Percentiles rank a stretch among this genome's conserved stretches.
These are phyloP conservation scores for Quercus mongolica DNA, from an alignment of 306 rosid genomes.

Conservation along the genomic window DNA sequence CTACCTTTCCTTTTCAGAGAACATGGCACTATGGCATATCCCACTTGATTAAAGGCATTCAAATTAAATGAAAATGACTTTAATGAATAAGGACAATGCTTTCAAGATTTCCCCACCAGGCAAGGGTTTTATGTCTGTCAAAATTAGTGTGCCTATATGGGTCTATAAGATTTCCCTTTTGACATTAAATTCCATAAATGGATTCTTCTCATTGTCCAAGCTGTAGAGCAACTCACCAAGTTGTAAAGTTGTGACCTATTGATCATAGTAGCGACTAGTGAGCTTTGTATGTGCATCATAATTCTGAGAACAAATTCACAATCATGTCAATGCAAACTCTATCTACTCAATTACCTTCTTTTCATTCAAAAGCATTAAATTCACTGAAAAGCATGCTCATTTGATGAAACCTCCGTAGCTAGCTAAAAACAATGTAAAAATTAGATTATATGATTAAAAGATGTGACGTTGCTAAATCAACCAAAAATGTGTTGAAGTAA, in stretches of 20 bases:
- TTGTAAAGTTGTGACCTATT: background rate
- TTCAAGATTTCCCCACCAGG: background rate
- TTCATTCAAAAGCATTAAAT: background rate
- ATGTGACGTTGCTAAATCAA: too few species aligned
- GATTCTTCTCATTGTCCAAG: background rate
- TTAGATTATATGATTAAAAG: too few species aligned
- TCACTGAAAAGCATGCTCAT: background rate
- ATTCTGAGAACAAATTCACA: background rate
- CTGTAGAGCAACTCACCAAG: constrained; percentile 12
- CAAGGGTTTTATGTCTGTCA: too few species aligned
- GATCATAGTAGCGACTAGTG: background rate
- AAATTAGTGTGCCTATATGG: background rate
- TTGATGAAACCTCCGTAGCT: background rate
- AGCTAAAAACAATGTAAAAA: constrained; percentile 11
- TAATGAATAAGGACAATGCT: background rate
- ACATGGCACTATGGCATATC: background rate
- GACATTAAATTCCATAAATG: background rate
- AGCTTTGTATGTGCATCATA: background rate
- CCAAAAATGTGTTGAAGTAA: too few species aligned
- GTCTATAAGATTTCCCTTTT: constrained; percentile 11
- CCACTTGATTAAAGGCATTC: background rate
- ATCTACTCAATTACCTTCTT: too few species aligned
- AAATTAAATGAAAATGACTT: background rate
- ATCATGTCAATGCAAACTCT: background rate
- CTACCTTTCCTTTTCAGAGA: background rate